A percentile compares a stretch with the other conserved stretches of the same genome.
These are phyloP conservation scores for Akanthomyces uredinophilus DNA, from an alignment of 2,329 filamentous ascomycete genomes.

Conservation along the genomic window DNA sequence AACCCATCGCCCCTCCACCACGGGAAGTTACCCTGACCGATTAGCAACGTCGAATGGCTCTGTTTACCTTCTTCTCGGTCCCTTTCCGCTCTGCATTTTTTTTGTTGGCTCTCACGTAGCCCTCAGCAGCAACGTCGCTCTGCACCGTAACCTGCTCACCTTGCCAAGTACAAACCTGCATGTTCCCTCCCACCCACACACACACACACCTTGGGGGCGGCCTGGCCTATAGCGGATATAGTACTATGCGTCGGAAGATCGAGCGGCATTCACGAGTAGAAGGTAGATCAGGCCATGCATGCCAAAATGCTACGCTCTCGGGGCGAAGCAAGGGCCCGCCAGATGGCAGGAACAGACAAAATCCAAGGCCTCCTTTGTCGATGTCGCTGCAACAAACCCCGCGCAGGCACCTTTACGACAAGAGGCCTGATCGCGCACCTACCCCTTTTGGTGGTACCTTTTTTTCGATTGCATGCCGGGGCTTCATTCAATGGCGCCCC, in stretches of 20 bases:
- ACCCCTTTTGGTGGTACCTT: slow-evolving; percentile 2
- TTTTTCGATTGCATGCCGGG: not conserved
- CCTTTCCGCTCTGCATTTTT: not conserved
- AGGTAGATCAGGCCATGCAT: slow-evolving; percentile 13
- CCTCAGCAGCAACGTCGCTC: not conserved
- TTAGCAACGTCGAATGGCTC: not conserved
- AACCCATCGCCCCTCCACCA: not conserved
- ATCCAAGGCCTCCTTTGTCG: not conserved
- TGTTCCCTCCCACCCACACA: not conserved
- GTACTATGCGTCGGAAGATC: slow-evolving; percentile 12
- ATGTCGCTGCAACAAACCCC: not conserved
- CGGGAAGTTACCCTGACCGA: not conserved
- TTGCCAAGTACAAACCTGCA: not conserved
- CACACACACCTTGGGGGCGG: not conserved
- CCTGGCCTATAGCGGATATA: not conserved
- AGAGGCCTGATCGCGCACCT: not conserved
- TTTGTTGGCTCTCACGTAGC: not conserved
- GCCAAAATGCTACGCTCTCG: not conserved
- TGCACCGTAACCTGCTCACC: not conserved
- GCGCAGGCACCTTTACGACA: not conserved
- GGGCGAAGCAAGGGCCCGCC: not conserved
- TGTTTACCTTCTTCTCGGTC: not conserved
- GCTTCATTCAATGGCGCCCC: not conserved
- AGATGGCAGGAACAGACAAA: not conserved
- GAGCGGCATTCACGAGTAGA: slow-evolving; percentile 3